These are phyloP conservation scores for Iris macrosiphon DNA, from an alignment of 106 monocot species.

Conservation along the genomic window DNA sequence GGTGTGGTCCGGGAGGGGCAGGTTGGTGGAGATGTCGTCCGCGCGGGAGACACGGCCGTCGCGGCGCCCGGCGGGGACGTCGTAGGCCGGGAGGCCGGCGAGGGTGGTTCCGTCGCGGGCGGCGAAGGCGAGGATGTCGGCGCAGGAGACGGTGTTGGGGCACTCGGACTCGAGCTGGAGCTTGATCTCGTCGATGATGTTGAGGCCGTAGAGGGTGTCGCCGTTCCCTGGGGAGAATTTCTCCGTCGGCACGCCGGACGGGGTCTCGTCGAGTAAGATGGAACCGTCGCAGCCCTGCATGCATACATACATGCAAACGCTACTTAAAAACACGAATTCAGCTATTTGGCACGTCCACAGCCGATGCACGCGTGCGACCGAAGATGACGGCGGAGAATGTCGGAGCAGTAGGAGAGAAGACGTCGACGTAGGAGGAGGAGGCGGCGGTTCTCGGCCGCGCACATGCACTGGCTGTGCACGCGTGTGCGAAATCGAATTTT, in stretches of 20 bases:
- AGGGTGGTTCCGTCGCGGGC: slow-evolving; percentile 28
- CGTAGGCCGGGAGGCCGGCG: slow-evolving; percentile 22
- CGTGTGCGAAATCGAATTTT: too few relatives aligned
- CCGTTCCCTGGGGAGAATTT: slow-evolving; percentile 19
- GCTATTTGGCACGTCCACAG: too few relatives aligned
- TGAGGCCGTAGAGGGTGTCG: slow-evolving; percentile 19
- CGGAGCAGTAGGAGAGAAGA: too few relatives aligned
- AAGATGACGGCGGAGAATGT: too few relatives aligned
- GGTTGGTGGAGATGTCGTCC: not conserved
- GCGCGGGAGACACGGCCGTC: slow-evolving; percentile 29
- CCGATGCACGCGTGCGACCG: too few relatives aligned
- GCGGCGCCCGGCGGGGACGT: slow-evolving; percentile 31
- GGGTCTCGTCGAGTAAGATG: slow-evolving; percentile 33
- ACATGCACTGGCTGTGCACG: too few relatives aligned
- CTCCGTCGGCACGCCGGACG: slow-evolving; percentile 20
- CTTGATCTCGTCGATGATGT: slow-evolving; percentile 28
- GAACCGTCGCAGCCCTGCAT: slow-evolving; percentile 61
- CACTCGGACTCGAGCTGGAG: slow-evolving; percentile 15
- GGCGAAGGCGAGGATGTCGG: slow-evolving; percentile 53
- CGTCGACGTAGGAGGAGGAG: too few relatives aligned
- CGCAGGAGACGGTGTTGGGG: slow-evolving; percentile 34
- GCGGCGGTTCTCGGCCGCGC: too few relatives aligned
- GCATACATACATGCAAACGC: too few relatives aligned
- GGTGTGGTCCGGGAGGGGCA: slow-evolving; percentile 16
- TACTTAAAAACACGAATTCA: too few relatives aligned